Evolutionary conservation across 2,329 filamentous ascomycete genomes (phyloP), one percentile per base, ranked within the genome.

Genomic region (Neofusicoccum ribis): DNA sequence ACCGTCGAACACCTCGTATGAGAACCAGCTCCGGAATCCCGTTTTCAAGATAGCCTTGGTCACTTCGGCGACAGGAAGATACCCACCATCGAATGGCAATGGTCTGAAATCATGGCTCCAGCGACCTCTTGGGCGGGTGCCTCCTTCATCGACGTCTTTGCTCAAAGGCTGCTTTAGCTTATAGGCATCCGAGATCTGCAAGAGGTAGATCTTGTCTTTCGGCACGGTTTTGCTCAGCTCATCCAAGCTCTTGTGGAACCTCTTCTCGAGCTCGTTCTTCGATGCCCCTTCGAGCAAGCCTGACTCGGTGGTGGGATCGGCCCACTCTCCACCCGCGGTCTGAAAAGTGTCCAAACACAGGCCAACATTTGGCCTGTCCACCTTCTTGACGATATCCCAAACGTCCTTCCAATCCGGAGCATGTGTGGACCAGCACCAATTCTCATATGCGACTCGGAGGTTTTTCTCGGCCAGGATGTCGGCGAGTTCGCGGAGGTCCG

Each of bases 301-400:
- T 0, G 85, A 87, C 1, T 74, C 63, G 0, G 88, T 91, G 0
- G 85, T 88, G 0, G 91, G 91, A 69, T 93, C 89, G 0, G 81
- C 90, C 84, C 86, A 93, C 72, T 93, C 90, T 1, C 88, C 85
- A 0, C 89, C 90, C 0, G 86, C 88, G 2, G 85, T 89, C 72
- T 93, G 90, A 77, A 93, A 93, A 0, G 90, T 93, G 70, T 94
- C 90, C 1, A 94, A 83, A 69, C 90, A 93, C 0, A 93, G 79
- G 0, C 91, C 90, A 11, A 92, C 80, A 67, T 93, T 93, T 0
- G 82, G 80, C 2, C 87, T 77, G 68, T 91, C 78, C 2, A 88
- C 88, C 50, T 81, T 81, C 67, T 84, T 72, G 3, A 91, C 88
- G 12, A 93, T 88, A 2, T 85, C 78, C 89, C 89, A 93, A 0